Evolutionary conservation across 1,139 yeast genomes (phyloP), one percentile per base, ranked within the genome.

Genomic region (Suhomyces guaymorum): DNA sequence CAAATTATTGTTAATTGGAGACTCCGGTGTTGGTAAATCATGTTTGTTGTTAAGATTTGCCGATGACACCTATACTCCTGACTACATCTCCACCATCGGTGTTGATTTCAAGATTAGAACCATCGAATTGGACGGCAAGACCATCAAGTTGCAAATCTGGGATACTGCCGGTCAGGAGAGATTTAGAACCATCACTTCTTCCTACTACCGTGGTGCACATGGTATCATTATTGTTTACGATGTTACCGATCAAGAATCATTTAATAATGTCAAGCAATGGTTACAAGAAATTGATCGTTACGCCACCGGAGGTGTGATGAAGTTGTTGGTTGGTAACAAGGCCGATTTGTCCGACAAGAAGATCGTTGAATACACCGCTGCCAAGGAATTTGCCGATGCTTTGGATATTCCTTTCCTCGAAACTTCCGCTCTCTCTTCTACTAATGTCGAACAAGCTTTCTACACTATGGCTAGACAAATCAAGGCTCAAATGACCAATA

Each of bases 111-210:
- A 92, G 69, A 92, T 92, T 66, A 87, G 97, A 72, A 92, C 97
- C 35, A 88, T 92, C 44, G 97, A 90, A 55, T 73, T 92, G 46
- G 97, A 92, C 51, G 98, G 97, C 47, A 92, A 92, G 72, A 89
- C 96, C 39, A 94, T 92, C 61, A 92, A 92, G 70, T 75, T 94
- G 55, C 98, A 92, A 68, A 90, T 92, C 59, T 92, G 98, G 98
- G 98, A 92, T 61, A 92, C 98, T 35, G 98, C 98, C 7, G 98
- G 98, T 26, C 98, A 92, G 70, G 98, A 92, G 64, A 76, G 98
- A 53, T 92, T 92, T 71, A 81, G 97, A 69, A 92, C 98, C 39
- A 92, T 92, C 68, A 94, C 98, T 8, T 87, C 97, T 10, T 88
- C 97, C 9, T 92, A 94, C 70, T 92, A 92, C 73, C 83, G 98